phyloP scores from a whole-genome alignment of 306 rosid species.

The Luffa aegyptiaca region DNA sequence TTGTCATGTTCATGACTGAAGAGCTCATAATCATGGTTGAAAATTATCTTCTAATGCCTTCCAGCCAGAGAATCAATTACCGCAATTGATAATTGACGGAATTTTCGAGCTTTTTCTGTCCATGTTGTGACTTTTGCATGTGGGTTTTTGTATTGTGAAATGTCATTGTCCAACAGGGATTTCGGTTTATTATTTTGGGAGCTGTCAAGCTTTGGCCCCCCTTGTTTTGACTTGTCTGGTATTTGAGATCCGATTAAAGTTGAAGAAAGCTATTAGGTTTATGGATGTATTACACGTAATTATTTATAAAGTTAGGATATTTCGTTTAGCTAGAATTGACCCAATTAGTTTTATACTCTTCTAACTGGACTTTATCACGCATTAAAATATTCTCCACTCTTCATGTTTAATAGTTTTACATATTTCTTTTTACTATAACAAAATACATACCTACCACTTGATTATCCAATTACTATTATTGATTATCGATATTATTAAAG shows the following conservation, averaged over 20 bases:
- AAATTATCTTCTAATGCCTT: not conserved
- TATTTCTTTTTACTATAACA: not conserved
- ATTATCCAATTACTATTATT: not conserved
- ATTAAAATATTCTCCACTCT: not conserved
- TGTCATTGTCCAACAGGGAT: constrained; percentile 6
- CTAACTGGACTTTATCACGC: not conserved
- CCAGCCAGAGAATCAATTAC: not conserved
- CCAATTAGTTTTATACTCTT: not conserved
- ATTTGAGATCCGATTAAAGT: not conserved
- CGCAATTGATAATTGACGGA: not conserved
- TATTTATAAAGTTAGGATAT: constrained; percentile 1
- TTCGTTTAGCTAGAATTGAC: not conserved
- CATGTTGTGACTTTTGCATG: not conserved
- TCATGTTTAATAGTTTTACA: not conserved
- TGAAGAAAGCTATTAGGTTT: not conserved
- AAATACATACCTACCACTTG: not conserved
- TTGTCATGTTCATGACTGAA: not conserved
- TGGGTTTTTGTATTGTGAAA: not conserved
- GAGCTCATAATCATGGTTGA: not conserved
- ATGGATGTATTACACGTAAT: not conserved
- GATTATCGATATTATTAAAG: not conserved
- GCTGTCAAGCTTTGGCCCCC: not conserved
- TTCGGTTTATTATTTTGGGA: constrained; percentile 3
- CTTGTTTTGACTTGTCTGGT: constrained; percentile 1
- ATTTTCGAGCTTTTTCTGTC: not conserved